phyloP scores from a whole-genome alignment of 352 stramenopile species.

The Stephanocyclus meneghinianus region DNA sequence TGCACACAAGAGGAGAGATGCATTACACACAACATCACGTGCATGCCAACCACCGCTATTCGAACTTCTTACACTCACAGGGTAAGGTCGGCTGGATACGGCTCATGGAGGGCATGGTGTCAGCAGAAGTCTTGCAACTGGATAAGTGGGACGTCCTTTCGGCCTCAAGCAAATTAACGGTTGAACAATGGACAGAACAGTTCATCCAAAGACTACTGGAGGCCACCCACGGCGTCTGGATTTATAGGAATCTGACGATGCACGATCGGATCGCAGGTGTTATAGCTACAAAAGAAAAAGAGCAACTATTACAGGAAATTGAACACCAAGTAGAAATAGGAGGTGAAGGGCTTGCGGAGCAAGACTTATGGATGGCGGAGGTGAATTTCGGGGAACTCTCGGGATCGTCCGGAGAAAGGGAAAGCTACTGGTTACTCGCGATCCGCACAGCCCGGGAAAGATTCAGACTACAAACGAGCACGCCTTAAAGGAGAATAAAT shows the following conservation, averaged over 20 bases:
- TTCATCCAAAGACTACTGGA: conserved; percentile 1
- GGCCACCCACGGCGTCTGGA: conserved; percentile 1
- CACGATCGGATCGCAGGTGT: background rate
- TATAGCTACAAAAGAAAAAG: background rate
- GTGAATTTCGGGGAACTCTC: conserved; percentile 1
- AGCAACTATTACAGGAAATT: conserved; percentile 3
- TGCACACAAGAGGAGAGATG: background rate
- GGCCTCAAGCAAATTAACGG: background rate
- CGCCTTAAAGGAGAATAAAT: no score
- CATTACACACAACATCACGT: background rate
- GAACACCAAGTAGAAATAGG: background rate
- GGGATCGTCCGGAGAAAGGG: background rate
- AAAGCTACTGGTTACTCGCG: background rate
- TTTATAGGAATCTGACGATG: conserved; percentile 8
- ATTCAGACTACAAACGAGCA: no score
- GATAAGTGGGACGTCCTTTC: no score
- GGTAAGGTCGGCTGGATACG: conserved; percentile 8
- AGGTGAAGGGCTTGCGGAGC: background rate
- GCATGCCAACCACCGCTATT: background rate
- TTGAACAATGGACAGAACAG: background rate
- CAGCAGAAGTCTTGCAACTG: background rate
- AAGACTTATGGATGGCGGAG: conserved; percentile 8
- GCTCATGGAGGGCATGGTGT: conserved; percentile 6
- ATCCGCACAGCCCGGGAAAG: background rate
- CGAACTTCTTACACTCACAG: background rate